A percentile compares a stretch with the other conserved stretches of the same genome.
These are phyloP conservation scores for Cladosporium austrohemisphaericum DNA, from an alignment of 2,329 filamentous ascomycete species.

Conservation along the genomic window DNA sequence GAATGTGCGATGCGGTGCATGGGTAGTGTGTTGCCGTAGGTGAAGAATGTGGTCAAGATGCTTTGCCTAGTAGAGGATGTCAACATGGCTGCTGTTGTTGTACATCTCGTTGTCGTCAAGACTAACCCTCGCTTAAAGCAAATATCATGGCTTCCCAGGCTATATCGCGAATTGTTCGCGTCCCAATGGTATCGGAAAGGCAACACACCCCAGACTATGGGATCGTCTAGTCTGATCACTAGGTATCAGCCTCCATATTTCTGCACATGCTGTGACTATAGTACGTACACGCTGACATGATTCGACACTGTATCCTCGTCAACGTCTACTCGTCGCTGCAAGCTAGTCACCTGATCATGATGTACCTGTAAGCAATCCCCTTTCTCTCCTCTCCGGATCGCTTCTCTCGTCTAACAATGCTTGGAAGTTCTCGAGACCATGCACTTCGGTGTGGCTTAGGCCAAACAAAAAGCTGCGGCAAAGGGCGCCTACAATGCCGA, in stretches of 20 bases:
- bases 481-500: slow-evolving; percentile 68
- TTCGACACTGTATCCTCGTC: slow-evolving; percentile 60
- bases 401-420: slow-evolving; percentile 69
- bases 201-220: slow-evolving; percentile 85
- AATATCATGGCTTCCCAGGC: slow-evolving; percentile 88
- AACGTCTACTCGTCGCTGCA: slow-evolving; percentile 9
- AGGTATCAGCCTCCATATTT: slow-evolving; percentile 16
- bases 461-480: slow-evolving; percentile 72
- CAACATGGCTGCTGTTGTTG: neutral
- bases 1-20: slow-evolving; percentile 81
- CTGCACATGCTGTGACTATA: slow-evolving; percentile 23
- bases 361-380: slow-evolving; percentile 68
- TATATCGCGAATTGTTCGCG: slow-evolving; percentile 77
- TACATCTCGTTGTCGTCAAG: too few species aligned
- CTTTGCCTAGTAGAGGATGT: slow-evolving; percentile 49
- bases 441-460: slow-evolving; percentile 70
- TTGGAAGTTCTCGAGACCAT: slow-evolving; percentile 72
- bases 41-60: slow-evolving; percentile 73
- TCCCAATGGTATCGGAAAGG: slow-evolving; percentile 70
- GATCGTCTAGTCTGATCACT: slow-evolving; percentile 75
- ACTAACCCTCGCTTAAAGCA: slow-evolving; percentile 81
- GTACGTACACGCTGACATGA: slow-evolving; percentile 79
- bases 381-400: slow-evolving; percentile 61
- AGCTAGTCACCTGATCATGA: slow-evolving; percentile 30
- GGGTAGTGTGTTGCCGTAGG: slow-evolving; percentile 81